Base-by-base conservation (phyloP, 2,329 filamentous ascomycete species). In the Ambrosiella beaveri region DNA sequence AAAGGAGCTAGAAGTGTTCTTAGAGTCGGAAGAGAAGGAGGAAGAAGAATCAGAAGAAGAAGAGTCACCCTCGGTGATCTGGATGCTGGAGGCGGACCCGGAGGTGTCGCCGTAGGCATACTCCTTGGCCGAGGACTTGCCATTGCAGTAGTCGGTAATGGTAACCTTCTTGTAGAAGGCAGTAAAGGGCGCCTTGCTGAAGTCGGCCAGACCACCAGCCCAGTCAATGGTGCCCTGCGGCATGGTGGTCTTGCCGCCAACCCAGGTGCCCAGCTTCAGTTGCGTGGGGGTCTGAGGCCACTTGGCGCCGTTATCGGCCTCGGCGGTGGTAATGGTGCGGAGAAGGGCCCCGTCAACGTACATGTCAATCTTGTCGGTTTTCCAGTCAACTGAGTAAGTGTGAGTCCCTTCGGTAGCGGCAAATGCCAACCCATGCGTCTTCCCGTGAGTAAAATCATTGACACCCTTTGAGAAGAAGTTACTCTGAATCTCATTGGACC, bases 401-500 rank as follows among this genome's bases (percentile, higher is more conserved):
- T 86, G 81, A 64, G 73, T 76, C 35, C 64, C 64, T 54, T 67
- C 59, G 51, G 72, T 69, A 8, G 66, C 63, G 56, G 71, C 69
- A 56, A 68, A 68, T 50, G 64, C 57, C 51, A 82, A 70, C 35
- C 68, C 64, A 66, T 77, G 72, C 45, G 70, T 76, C 53, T 74
- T 71, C 63, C 77, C 73, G 64, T 74, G 76, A 41, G 70, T 71
- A 36, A 71, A 76, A 61, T 80, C 72, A 47, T 78, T 79, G 66
- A 66, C 61, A 57, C 83, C 84, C 71, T 86, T 84, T 68, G 81
- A 80, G 66, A 85, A 86, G 71, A 91, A 95, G 71, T 95, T 95
- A 64, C 79, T 82, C 69, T 94, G 88, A 2, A 88, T 86, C 64
- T 88, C 73, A n/a, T 71, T 69, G 57, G 76, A 70, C 62, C 83